Base-by-base conservation (phyloP, 805 yeast species). In the Pichia pseudocactophila region DNA sequence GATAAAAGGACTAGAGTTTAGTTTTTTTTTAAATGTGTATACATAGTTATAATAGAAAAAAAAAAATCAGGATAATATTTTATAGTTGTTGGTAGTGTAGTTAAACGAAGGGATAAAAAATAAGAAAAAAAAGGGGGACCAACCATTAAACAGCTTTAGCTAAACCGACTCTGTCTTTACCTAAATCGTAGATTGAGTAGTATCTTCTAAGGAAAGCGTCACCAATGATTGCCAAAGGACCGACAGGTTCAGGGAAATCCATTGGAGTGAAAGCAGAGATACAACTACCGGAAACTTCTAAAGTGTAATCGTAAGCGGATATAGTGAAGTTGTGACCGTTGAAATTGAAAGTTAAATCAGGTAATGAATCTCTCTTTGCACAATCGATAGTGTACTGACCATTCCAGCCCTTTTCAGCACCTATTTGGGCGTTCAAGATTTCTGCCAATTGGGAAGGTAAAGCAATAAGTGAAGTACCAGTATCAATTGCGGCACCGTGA, bases 161-260 rank as follows among this genome's bases (percentile, higher is more conserved):
- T 64, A 92, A 80, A 56, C 97, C 97, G 58, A 92, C 97, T 40
- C 96, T 94, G 63, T 90, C 72, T 64, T 80, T 78, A 59, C 85
- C 87, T 57, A 90, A 64, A 64, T 92, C 97, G 67, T 92, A 92
- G 53, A 92, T 76, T 19, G 97, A 87, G 74, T 92, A 92, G 73
- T 79, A 90, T 61, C 73, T 83, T 73, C 98, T 86, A 68, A 92
- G 77, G 82, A 92, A 92, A 13, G 97, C 90, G 61, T 92, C 98
- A 61, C 98, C 98, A 54, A 92, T 70, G 57, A 92, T 90, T 45
- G 97, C 95, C 67, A 92, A 67, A 53, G 96, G 97, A 46, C 97
- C 97, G 57, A 90, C 82, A 49, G 97, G 97, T 57, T 80, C 86
- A 41, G 97, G 97, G 79, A 92, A 78, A 62, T 92, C 98, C 90